These are phyloP conservation scores for Colletotrichum sp. DNA, from an alignment of 2,329 filamentous ascomycete species.

Conservation along the genomic window DNA sequence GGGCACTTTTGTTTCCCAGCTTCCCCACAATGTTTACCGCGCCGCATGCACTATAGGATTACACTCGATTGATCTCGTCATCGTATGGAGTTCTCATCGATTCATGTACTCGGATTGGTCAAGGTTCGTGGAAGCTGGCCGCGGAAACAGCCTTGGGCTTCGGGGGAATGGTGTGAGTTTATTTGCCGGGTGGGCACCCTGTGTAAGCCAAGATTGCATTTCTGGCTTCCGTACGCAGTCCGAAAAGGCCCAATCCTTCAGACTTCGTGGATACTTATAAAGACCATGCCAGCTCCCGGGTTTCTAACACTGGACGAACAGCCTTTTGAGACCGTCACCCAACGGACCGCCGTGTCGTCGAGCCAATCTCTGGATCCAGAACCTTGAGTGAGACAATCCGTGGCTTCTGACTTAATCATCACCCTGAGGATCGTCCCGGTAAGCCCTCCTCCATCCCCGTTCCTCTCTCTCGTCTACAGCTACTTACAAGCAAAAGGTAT, in stretches of 20 bases:
- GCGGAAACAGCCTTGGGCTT: background rate
- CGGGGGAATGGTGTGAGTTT: background rate
- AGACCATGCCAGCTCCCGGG: background rate
- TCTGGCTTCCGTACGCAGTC: background rate
- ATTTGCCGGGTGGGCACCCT: background rate
- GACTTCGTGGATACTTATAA: background rate
- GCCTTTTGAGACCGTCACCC: background rate
- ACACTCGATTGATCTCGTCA: background rate
- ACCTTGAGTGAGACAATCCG: background rate
- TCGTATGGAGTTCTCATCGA: background rate
- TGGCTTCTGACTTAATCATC: background rate
- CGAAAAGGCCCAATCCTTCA: background rate
- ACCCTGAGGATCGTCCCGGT: background rate
- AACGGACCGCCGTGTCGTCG: background rate
- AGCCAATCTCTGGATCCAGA: background rate
- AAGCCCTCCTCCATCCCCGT: background rate
- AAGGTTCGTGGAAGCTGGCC: background rate
- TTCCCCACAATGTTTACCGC: background rate
- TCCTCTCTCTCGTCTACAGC: background rate
- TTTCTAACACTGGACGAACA: background rate
- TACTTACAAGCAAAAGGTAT: background rate
- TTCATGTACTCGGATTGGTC: background rate
- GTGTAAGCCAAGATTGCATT: background rate
- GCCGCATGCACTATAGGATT: background rate
- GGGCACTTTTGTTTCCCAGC: background rate